Conservation (phyloP, 2,329 filamentous ascomycete genomes). For the Botrytis fragariae region DNA sequence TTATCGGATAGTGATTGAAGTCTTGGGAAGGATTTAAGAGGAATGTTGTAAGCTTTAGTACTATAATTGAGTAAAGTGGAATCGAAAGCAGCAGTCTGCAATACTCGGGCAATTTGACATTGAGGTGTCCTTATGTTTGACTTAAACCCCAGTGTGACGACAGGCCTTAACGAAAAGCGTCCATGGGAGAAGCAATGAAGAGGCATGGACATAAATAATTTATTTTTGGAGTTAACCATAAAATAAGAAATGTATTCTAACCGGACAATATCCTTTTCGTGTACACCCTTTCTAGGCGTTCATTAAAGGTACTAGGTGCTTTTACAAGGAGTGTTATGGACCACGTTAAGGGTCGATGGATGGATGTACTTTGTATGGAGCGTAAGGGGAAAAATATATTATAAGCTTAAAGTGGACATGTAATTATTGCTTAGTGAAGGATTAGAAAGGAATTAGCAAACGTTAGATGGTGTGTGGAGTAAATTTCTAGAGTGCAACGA, state of each 20-base stretch:
- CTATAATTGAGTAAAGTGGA: slow-evolving; percentile 25
- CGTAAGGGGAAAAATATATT: background rate
- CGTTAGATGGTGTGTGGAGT: background rate
- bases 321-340: slow-evolving; percentile 16
- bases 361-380: background rate
- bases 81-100: slow-evolving; percentile 35
- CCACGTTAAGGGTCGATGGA: background rate
- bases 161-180: slow-evolving; percentile 34
- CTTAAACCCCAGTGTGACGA: slow-evolving; percentile 32
- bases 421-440: background rate
- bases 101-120: slow-evolving; percentile 33
- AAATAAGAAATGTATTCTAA: slow-evolving; percentile 7
- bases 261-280: background rate
- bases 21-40: slow-evolving; percentile 29
- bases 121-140: slow-evolving; percentile 38
- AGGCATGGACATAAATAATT: slow-evolving; percentile 32
- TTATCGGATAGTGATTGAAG: slow-evolving; percentile 30
- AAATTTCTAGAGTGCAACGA: background rate
- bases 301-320: slow-evolving; percentile 15
- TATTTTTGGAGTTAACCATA: background rate
- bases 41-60: slow-evolving; percentile 26
- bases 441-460: background rate
- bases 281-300: slow-evolving; percentile 24
- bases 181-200: slow-evolving; percentile 31
- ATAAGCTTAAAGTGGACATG: slow-evolving; percentile 12